Evolutionary conservation across 2,329 filamentous ascomycete genomes (phyloP).

Genomic region (Corinectria fuckeliana): DNA sequence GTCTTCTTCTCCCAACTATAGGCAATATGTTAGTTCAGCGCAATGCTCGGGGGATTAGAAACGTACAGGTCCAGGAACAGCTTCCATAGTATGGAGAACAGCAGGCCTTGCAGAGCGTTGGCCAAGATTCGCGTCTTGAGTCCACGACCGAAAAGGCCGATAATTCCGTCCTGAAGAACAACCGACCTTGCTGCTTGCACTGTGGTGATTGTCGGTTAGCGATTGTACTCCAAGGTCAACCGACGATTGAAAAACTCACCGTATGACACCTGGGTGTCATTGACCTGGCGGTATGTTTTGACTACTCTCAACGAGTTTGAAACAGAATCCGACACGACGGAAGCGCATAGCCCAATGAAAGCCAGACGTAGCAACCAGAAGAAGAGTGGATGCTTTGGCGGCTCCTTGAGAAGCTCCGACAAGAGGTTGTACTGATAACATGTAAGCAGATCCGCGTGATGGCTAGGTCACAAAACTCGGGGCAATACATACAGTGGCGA

Average conservation of each 20-base stretch:
- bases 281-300: constrained; percentile 58
- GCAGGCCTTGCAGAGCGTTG: constrained; percentile 54
- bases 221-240: too few relatives aligned
- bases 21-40: too few relatives aligned
- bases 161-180: constrained; percentile 49
- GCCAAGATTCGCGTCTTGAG: constrained; percentile 55
- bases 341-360: constrained; percentile 49
- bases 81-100: constrained; percentile 58
- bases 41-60: too few relatives aligned
- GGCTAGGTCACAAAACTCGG: too few relatives aligned
- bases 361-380: constrained; percentile 52
- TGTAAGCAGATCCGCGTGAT: neutral
- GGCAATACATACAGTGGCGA: constrained; percentile 52
- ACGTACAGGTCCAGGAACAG: too few relatives aligned
- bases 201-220: too few relatives aligned
- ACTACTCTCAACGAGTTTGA: constrained; percentile 56
- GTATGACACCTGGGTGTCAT: constrained; percentile 55
- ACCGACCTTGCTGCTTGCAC: constrained; percentile 51
- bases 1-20: too few relatives aligned
- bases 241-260: constrained; percentile 44
- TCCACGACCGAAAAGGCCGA: constrained; percentile 52
- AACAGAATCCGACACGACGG: constrained; percentile 52
- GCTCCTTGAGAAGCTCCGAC: constrained; percentile 47
- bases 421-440: constrained; percentile 55
- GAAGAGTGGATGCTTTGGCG: constrained; percentile 47